phyloP scores from a whole-genome alignment of 1,284 basidiomycete species.

The Crucibulum parvulum region DNA sequence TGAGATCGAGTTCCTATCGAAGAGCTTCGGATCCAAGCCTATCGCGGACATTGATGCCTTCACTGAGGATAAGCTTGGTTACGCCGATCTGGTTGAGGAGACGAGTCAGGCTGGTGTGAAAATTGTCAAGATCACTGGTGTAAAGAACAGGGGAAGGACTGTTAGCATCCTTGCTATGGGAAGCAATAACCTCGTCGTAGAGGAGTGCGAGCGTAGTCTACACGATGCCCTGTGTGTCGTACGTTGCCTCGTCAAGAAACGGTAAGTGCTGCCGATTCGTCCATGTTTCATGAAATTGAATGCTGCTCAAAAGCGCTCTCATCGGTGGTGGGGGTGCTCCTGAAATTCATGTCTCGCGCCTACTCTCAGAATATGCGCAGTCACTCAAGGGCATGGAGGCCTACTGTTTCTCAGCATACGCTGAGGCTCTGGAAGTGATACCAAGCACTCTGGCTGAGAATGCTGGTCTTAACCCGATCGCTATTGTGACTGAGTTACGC shows the following conservation, averaged over 20 bases:
- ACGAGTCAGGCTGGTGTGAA: conserved; percentile 86
- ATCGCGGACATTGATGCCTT: conserved; percentile 98
- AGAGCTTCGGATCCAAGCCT: conserved; percentile 95
- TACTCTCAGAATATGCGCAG: conserved; percentile 91
- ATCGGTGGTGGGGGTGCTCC: conserved; percentile 98
- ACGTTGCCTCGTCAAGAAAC: conserved; percentile 97
- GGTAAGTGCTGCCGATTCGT: conserved; percentile 54
- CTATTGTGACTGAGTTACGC: conserved; percentile 97
- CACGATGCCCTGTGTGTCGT: conserved; percentile 99
- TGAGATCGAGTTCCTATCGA: conserved; percentile 97
- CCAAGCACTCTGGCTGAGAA: conserved; percentile 99
- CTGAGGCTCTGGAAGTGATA: conserved; percentile 98
- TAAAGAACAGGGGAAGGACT: conserved; percentile 95
- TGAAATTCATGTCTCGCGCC: conserved; percentile 97
- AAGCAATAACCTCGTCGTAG: conserved; percentile 92
- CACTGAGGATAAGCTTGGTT: conserved; percentile 98
- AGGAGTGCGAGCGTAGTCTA: conserved; percentile 96
- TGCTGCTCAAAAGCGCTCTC: conserved; percentile 69
- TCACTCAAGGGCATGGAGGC: conserved; percentile 98
- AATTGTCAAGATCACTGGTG: conserved; percentile 94
- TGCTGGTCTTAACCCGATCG: conserved; percentile 97
- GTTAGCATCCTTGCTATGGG: conserved; percentile 97
- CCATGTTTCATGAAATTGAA: conserved; percentile 1
- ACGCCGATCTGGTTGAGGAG: conserved; percentile 97
- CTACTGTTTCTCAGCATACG: conserved; percentile 99